Evolutionary conservation across 179 eudicot species (phyloP).

Genomic region (Silene noctiflora): DNA sequence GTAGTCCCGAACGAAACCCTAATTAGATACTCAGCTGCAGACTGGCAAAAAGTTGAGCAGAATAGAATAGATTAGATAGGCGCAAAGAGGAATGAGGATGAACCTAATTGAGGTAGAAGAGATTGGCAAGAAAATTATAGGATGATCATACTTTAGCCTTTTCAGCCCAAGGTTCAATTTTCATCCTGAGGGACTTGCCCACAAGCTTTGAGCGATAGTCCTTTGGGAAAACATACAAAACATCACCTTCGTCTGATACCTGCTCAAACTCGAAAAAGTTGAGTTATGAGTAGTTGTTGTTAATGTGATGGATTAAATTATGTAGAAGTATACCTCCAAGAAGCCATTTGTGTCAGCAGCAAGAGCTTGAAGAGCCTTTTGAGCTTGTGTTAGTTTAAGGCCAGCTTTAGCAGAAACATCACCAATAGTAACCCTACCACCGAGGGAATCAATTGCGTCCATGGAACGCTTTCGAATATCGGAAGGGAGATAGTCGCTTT

Average conservation of each 20-base stretch:
- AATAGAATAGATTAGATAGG: constrained; percentile 17
- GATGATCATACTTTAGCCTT: constrained; percentile 64
- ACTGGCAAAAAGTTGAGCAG: constrained; percentile 44
- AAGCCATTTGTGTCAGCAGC: constrained; percentile 88
- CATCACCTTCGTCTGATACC: constrained; percentile 98
- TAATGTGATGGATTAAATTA: no score
- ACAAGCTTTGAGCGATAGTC: constrained; percentile 83
- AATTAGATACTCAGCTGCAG: constrained; percentile 73
- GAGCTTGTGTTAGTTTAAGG: constrained; percentile 62
- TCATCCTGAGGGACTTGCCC: constrained; percentile 79
- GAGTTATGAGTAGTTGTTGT: no score
- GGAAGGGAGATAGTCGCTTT: constrained; percentile 67
- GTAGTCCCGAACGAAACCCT: constrained; percentile 97
- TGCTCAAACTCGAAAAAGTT: constrained; percentile 20
- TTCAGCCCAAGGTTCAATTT: constrained; percentile 78
- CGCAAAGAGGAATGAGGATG: background rate
- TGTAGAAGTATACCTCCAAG: constrained; percentile 53
- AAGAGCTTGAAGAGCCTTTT: constrained; percentile 83
- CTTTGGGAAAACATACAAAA: constrained; percentile 76
- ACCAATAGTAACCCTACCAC: constrained; percentile 79
- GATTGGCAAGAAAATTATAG: background rate
- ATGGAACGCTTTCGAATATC: constrained; percentile 68
- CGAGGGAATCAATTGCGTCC: constrained; percentile 71
- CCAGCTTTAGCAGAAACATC: constrained; percentile 87
- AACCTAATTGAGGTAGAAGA: background rate